These are phyloP conservation scores for Caryopteris hybrid DNA, from an alignment of 305 asterid genomes.

Conservation along the genomic window DNA sequence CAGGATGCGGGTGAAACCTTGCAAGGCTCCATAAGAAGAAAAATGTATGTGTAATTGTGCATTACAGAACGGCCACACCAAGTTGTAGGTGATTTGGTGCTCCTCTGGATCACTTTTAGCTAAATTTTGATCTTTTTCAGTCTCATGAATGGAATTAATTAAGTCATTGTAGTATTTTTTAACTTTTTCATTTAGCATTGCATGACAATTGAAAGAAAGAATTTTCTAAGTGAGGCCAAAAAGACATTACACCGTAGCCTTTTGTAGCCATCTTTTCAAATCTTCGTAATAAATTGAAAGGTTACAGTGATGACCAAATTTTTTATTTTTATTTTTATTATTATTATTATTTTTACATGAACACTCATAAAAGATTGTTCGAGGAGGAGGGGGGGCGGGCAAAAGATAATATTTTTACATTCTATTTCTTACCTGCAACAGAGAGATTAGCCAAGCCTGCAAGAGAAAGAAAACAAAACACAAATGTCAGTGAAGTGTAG, in stretches of 20 bases:
- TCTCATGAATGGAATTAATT: neutral
- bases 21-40: neutral
- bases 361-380: neutral
- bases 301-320: neutral
- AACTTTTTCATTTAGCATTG: neutral
- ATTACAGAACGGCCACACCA: neutral
- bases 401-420: neutral
- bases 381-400: neutral
- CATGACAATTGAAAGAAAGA: neutral
- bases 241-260: neutral
- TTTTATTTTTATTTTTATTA: neutral
- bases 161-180: neutral
- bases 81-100: neutral
- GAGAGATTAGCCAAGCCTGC: conserved; percentile 52
- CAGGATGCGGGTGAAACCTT: neutral
- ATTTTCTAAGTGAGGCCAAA: conserved; percentile 3
- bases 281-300: neutral
- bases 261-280: neutral
- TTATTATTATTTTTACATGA: neutral
- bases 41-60: neutral
- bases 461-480: conserved; percentile 15
- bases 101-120: neutral
- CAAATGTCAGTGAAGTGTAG: conserved; percentile 11
- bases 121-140: neutral
- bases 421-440: conserved; percentile 27